Evolutionary conservation across 1,139 yeast species (phyloP), one percentile per base, ranked within the genome.

Genomic region (Groenewaldozyma sp.): DNA sequence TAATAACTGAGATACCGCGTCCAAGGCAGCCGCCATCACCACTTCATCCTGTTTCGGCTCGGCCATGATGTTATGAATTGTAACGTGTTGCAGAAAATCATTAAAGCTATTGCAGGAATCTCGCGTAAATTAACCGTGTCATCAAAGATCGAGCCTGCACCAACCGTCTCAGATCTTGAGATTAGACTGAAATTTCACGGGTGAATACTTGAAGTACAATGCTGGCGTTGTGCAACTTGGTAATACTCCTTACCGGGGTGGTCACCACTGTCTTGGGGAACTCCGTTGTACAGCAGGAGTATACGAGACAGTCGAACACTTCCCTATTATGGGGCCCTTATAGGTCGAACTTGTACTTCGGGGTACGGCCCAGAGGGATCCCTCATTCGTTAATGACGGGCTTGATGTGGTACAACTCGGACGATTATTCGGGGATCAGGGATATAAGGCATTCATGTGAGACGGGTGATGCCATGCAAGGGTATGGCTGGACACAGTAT

Each of bases 261-360:
- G 14, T 21, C 19, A 9, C 9, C 3, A 18, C n/a, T 18, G 37
- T 22, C 20, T 18, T 33, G 4, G 31, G 32, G n/a, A 32, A 28
- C n/a, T 32, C 35, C 20, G 9, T 43, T 10, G 21, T 54, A 16
- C 38, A 47, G 16, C 45, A 46, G 10, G 57, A 59, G 26, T 64
- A 59, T 40, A 47, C 58, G n/a, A 38, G 52, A 29, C 49, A 54
- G 16, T 60, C 70, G 7, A 62, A 64, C 39, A 60, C 68, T 22
- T 71, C 80, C 1, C 59, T 80, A 19, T 58, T 75, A 24, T 91
- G 98, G 98, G 97, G 95, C 0, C 94, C 97, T 0, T 91, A 88
- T 61, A 65, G 97, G 50, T 79, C 96, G 10, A 82, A 86, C 41
- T 67, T 86, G 36, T 91, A 88, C 61, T 68, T 88, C 49, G 97